These are phyloP conservation scores for Cytospora schulzeri DNA, from an alignment of 2,329 filamentous ascomycete genomes.

Conservation along the genomic window DNA sequence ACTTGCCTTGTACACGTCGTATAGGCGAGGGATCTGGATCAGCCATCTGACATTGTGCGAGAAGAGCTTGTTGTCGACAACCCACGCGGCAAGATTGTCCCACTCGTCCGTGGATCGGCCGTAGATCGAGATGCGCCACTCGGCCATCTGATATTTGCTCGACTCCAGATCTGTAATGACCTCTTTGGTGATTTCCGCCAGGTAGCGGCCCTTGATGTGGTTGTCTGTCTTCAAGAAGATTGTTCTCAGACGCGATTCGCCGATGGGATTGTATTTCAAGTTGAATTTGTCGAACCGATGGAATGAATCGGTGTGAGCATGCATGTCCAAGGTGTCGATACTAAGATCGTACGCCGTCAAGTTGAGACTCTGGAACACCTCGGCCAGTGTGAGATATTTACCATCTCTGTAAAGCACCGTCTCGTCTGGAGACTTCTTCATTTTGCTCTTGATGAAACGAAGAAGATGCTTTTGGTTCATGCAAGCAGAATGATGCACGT, in stretches of 20 bases:
- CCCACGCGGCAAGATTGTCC: conserved; percentile 97
- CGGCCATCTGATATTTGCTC: conserved; percentile 99
- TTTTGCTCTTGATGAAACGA: conserved; percentile 99
- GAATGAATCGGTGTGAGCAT: conserved; percentile 97
- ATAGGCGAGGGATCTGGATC: conserved; percentile 90
- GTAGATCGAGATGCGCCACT: conserved; percentile 98
- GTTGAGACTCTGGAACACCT: conserved; percentile 97
- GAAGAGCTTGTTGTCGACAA: conserved; percentile 96
- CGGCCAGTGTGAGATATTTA: conserved; percentile 83
- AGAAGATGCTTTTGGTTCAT: conserved; percentile 99
- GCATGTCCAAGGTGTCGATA: conserved; percentile 99
- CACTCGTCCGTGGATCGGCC: conserved; percentile 90
- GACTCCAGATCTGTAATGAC: conserved; percentile 96
- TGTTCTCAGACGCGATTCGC: conserved; percentile 91
- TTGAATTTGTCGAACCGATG: conserved; percentile 99
- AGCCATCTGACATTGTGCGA: conserved; percentile 98
- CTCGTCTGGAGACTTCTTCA: conserved; percentile 97
- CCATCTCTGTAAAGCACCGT: conserved; percentile 90
- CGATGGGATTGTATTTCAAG: conserved; percentile 96
- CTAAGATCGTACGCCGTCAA: conserved; percentile 96
- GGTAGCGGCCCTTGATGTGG: conserved; percentile 90
- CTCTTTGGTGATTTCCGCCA: conserved; percentile 97
- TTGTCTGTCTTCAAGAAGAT: conserved; percentile 99
- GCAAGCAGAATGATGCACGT: conserved; percentile 98
- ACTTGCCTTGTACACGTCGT: conserved; percentile 91